Evolutionary conservation across 306 rosid species (phyloP).

Genomic region (Heteromeles arbutifolia): DNA sequence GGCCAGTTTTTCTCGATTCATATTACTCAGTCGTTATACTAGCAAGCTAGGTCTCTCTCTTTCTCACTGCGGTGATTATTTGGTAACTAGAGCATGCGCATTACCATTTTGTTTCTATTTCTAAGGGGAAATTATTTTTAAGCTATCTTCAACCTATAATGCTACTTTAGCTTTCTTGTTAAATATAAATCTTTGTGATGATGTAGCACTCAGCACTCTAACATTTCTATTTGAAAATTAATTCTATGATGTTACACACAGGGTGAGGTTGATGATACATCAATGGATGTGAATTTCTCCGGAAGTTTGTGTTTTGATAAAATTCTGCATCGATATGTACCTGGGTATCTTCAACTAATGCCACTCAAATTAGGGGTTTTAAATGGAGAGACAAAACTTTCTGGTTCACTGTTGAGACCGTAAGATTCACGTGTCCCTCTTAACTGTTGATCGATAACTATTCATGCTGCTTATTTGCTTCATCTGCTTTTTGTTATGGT

Average conservation of each 20-base stretch:
- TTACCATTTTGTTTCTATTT: background rate
- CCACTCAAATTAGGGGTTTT: conserved; percentile 67
- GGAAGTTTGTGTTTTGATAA: conserved; percentile 77
- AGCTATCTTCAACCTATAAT: background rate
- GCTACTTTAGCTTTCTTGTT: background rate
- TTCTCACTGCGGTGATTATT: background rate
- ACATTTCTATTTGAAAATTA: background rate
- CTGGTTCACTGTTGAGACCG: conserved; percentile 84
- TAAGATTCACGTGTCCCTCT: conserved; percentile 34
- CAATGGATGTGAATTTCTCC: conserved; percentile 81
- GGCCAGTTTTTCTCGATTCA: background rate
- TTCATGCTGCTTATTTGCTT: conserved; percentile 5
- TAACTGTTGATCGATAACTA: conserved; percentile 6
- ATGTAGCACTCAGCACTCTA: background rate
- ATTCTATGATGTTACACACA: conserved; percentile 25
- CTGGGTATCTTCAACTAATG: conserved; percentile 51
- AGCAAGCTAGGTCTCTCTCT: background rate
- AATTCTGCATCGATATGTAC: conserved; percentile 62
- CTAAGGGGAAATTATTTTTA: background rate
- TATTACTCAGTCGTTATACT: background rate
- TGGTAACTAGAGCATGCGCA: background rate
- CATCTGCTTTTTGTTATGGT: conserved; percentile 11
- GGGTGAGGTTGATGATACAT: conserved; percentile 85
- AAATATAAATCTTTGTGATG: background rate
- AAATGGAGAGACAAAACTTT: conserved; percentile 76